Evolutionary conservation across 2,329 filamentous ascomycete genomes (phyloP), one percentile per base, ranked within the genome.

Genomic region (Paecilomyces sp.): DNA sequence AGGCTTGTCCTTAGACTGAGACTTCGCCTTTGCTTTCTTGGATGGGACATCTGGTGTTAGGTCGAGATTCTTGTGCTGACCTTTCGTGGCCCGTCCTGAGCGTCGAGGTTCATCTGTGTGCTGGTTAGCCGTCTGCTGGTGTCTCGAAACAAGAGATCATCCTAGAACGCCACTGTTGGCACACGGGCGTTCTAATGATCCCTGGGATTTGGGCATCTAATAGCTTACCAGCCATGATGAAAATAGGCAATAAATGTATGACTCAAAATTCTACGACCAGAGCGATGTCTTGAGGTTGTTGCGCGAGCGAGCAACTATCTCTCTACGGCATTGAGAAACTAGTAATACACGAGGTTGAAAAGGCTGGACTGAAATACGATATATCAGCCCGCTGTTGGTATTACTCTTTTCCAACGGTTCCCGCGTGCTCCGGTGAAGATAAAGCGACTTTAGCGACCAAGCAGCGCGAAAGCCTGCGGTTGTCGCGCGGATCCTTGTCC

Each of bases 11-110:
- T 78, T 79, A 50, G 72, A 67, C 61, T 78, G 81, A 54, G 75
- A 66, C 69, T 82, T 83, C 60, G 75, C 70, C 59, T 76, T 78
- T 53, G 72, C 67, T 67, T 79, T 80, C 65, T 80, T 78, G 58
- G 78, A 63, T 5, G 79, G 73, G 15, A 77, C 75, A 54, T 91
- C 89, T 66, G 90, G 83, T 59, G 88, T 59, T 56, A 75, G 82
- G 71, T 96, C 92, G 67, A 91, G 88, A 65, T 89, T 89, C 76
- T 96, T 96, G 76, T 97, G 92, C 70, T 97, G 92, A 72, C 94
- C 94, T 74, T 99, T 99, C 64, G 94, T 99, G 69, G 93, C 92
- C 70, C 94, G 89, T 65, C 94, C 92, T 52, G 94, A 99, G 72
- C 94, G 90, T 74, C 94, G 89, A 61, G 92, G 90, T 83, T 97